Base-by-base conservation (phyloP, 441 rosid species). In the Populus tomentosa region DNA sequence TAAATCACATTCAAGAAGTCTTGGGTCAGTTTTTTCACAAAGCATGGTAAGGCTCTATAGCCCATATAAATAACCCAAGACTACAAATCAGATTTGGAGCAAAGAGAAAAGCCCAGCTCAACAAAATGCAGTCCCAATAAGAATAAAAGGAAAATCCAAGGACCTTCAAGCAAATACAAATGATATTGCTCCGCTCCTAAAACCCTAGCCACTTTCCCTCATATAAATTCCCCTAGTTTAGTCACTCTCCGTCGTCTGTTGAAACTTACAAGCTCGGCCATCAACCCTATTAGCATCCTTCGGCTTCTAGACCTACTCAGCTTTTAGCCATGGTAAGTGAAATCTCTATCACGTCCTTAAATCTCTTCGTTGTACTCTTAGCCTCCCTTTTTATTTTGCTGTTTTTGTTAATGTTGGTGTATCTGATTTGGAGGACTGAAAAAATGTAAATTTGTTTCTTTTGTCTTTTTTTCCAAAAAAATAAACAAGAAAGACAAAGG, bases 121-220 rank as follows among this genome's bases (percentile, higher is more conserved):
- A 42, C 5, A 24, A 24, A 24, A 10, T 10, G 42, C 38, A 40
- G 59, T 28, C 24, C 18, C 63, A 9, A 59, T 18, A 3, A 5
- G n/a, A 35, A 56, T 26, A 18, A 23, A 26, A 35, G 4, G 0
- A 53, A 18, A 72, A 18, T 8, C 3, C 0, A 33, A 35, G 80
- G 80, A 67, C 71, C 35, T 18, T 32, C 68, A 18, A 50, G 32
- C 62, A 76, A 80, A 73, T 81, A 73, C 20, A 20, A 5, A 50
- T 1, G 68, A 26, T 65, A 53, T 38, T 46, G 56, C 56, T 14
- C 18, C 0, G 20, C 9, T 13, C 71, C 50, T n/a, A 56, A 73
- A 81, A 74, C 83, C 84, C 78, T 81, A 74, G 59, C 18, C 70
- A 16, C 23, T 77, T 20, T 28, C 7, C 63, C 56, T 16, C 30